Percentiles rank a stretch among this genome's conserved stretches.
phyloP scores from a whole-genome alignment of 805 yeast species.

The Metschnikowia santaceciliae region DNA sequence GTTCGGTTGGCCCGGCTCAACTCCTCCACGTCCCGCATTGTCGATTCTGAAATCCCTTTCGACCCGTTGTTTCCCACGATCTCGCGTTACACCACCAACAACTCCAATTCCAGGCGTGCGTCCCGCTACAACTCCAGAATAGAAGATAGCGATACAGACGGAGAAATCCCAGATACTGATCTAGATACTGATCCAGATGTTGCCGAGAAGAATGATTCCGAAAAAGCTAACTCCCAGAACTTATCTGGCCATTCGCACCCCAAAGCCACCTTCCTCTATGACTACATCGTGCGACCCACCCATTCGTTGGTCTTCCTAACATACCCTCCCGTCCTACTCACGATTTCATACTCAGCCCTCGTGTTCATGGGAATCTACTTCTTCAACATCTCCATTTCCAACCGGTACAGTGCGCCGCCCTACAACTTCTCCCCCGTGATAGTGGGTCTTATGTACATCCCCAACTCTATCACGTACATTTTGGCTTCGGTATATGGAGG shows the following conservation, averaged over 20 bases:
- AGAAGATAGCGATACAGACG: no score
- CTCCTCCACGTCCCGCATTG: constrained; percentile 7
- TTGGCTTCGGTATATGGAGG: constrained; percentile 81
- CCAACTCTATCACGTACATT: constrained; percentile 75
- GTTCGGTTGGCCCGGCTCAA: neutral
- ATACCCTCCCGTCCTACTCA: constrained; percentile 71
- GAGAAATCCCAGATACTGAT: no score
- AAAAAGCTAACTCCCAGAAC: neutral
- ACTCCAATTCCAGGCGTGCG: constrained; percentile 13
- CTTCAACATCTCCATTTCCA: constrained; percentile 69
- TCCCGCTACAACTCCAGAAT: no score
- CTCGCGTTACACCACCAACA: constrained; percentile 33
- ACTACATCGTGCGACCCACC: constrained; percentile 54
- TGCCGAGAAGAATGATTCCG: neutral
- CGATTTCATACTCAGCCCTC: constrained; percentile 64
- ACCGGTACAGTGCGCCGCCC: constrained; percentile 58
- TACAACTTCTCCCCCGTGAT: constrained; percentile 64
- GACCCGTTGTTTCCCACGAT: constrained; percentile 41
- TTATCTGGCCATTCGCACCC: neutral
- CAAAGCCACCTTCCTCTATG: constrained; percentile 28
- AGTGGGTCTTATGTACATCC: constrained; percentile 75
- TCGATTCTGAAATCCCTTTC: constrained; percentile 29
- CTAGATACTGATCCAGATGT: no score
- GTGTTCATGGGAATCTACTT: constrained; percentile 68
- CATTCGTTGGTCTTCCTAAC: constrained; percentile 56